Conservation (phyloP, 257 asterid species). For the Cinchona pubescens region DNA sequence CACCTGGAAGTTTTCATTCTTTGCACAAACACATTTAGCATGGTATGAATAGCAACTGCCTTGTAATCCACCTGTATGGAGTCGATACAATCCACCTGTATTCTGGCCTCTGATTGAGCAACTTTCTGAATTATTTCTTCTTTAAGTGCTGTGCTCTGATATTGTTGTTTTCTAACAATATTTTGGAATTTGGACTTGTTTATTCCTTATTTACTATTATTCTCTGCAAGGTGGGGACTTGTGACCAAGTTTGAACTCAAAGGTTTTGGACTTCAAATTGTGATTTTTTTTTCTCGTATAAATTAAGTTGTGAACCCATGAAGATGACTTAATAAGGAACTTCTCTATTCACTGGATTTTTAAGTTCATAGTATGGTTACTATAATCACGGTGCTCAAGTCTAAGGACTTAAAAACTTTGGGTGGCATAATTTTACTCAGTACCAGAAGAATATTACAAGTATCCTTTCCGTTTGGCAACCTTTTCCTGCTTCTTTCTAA, state of each 20-base stretch:
- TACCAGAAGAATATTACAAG: not conserved
- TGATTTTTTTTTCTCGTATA: too few species aligned
- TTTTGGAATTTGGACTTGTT: not conserved
- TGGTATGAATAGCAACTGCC: not conserved
- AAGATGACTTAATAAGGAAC: not conserved
- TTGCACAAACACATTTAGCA: not conserved
- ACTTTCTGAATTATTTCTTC: not conserved
- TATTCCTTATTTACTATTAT: not conserved
- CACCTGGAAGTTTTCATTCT: not conserved
- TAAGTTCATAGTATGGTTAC: not conserved
- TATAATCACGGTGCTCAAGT: not conserved
- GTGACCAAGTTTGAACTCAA: not conserved
- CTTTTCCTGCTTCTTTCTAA: not conserved
- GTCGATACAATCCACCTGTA: not conserved
- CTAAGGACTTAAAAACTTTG: not conserved
- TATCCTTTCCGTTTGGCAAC: constrained; percentile 5
- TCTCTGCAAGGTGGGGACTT: not conserved
- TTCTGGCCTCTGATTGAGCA: not conserved
- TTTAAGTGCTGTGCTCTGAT: too few species aligned
- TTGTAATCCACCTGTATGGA: not conserved
- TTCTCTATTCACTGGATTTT: not conserved
- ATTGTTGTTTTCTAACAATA: not conserved
- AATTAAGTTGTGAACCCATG: too few species aligned
- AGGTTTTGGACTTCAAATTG: not conserved
- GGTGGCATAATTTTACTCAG: not conserved